Conservation (phyloP, 1,284 basidiomycete species). For the Phylloporus gajari region DNA sequence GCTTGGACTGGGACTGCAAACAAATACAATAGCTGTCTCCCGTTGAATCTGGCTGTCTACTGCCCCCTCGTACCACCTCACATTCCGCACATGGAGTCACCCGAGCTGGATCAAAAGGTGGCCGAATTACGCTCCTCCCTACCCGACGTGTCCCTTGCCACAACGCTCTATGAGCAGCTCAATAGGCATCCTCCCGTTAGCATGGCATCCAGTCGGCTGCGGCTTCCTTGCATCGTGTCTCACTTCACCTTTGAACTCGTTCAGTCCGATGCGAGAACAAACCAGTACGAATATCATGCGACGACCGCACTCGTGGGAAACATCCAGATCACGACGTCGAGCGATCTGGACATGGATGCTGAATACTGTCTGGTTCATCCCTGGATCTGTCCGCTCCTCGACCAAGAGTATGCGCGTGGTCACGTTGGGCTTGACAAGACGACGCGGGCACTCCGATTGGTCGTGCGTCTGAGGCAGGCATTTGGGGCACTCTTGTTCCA, state of each 20-base stretch:
- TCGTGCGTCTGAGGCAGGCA: too few species aligned
- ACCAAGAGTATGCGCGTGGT: too few species aligned
- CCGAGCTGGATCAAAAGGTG: background rate
- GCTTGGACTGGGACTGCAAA: too few species aligned
- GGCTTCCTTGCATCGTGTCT: background rate
- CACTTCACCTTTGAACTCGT: background rate
- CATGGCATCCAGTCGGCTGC: background rate
- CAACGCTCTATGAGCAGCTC: background rate
- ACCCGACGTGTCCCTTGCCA: background rate
- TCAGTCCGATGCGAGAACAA: background rate
- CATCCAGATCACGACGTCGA: background rate
- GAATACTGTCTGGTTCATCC: too few species aligned
- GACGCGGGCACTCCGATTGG: too few species aligned
- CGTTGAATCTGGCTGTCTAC: background rate
- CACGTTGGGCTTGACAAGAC: too few species aligned
- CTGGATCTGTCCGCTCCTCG: too few species aligned
- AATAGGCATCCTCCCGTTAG: background rate
- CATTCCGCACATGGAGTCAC: too few species aligned
- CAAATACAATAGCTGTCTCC: background rate
- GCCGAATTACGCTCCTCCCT: background rate
- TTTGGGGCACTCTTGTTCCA: too few species aligned
- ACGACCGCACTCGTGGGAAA: background rate
- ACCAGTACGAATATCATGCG: background rate
- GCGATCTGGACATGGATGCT: too few species aligned
- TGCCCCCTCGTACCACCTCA: background rate